Conservation (phyloP, 495 filamentous ascomycete species). For the Lophiostoma macrostomum region DNA sequence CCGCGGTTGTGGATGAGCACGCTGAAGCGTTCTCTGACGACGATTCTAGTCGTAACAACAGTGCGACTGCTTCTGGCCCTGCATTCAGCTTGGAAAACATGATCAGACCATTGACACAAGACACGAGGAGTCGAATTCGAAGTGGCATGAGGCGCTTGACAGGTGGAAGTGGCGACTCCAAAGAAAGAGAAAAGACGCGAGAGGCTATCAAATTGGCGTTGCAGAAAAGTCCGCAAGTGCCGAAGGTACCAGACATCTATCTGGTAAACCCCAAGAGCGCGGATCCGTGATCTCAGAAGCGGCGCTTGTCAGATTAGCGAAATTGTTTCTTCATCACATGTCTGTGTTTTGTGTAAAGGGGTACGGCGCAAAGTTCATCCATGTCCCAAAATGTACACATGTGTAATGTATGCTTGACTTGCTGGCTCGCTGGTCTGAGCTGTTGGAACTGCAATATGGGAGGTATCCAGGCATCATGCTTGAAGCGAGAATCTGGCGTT, state of each 20-base stretch:
- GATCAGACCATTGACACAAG: slow-evolving; percentile 32
- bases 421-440: too few species aligned
- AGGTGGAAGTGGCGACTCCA: slow-evolving; percentile 33
- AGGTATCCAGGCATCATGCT: too few species aligned
- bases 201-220: slow-evolving; percentile 30
- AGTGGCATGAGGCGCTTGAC: slow-evolving; percentile 37
- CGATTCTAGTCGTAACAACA: slow-evolving; percentile 27
- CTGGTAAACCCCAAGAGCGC: slow-evolving; percentile 35
- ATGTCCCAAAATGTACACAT: too few species aligned
- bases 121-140: slow-evolving; percentile 30
- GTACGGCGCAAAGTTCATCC: too few species aligned
- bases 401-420: too few species aligned
- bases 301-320: background rate
- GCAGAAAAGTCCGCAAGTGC: slow-evolving; percentile 42
- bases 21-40: slow-evolving; percentile 44
- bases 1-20: slow-evolving; percentile 33
- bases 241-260: slow-evolving; percentile 43
- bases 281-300: slow-evolving; percentile 23
- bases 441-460: too few species aligned
- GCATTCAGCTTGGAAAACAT: slow-evolving; percentile 31
- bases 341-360: background rate
- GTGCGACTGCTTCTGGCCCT: slow-evolving; percentile 1
- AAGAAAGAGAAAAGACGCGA: slow-evolving; percentile 32
- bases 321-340: background rate
- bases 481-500: too few species aligned